phyloP scores from a whole-genome alignment of 441 rosid genomes.

The Adansonia rubrostipa region DNA sequence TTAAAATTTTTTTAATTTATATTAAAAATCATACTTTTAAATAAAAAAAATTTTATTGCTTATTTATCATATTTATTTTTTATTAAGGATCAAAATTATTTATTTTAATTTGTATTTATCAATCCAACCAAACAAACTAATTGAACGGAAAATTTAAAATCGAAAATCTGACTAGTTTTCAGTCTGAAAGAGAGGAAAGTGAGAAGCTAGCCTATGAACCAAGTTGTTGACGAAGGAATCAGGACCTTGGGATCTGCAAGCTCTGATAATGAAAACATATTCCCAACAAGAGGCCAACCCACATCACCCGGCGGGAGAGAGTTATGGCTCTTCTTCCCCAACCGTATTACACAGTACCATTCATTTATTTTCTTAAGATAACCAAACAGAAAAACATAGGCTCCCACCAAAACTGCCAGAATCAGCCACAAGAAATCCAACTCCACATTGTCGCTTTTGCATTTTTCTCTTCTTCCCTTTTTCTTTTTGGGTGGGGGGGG shows the following conservation, averaged over 20 bases:
- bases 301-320: slow-evolving; percentile 42
- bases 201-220: slow-evolving; percentile 14
- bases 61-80: too few species aligned
- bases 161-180: too few species aligned
- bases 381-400: slow-evolving; percentile 21
- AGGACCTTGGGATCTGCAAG: slow-evolving; percentile 36
- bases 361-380: slow-evolving; percentile 31
- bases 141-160: too few species aligned
- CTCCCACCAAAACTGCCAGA: not conserved
- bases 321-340: slow-evolving; percentile 23
- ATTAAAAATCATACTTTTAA: too few species aligned
- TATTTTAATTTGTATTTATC: too few species aligned
- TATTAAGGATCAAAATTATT: too few species aligned
- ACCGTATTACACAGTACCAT: slow-evolving; percentile 31
- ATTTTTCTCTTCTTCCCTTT: not conserved
- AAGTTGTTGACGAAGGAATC: slow-evolving; percentile 36
- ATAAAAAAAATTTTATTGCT: too few species aligned
- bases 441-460: not conserved
- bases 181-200: not conserved
- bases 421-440: slow-evolving; percentile 10
- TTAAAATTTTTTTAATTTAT: too few species aligned
- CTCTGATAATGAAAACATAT: slow-evolving; percentile 40
- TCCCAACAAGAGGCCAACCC: slow-evolving; percentile 46
- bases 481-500: too few species aligned
- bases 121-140: too few species aligned